phyloP scores from a whole-genome alignment of 257 asterid genomes.

The Coffea eugenioides region DNA sequence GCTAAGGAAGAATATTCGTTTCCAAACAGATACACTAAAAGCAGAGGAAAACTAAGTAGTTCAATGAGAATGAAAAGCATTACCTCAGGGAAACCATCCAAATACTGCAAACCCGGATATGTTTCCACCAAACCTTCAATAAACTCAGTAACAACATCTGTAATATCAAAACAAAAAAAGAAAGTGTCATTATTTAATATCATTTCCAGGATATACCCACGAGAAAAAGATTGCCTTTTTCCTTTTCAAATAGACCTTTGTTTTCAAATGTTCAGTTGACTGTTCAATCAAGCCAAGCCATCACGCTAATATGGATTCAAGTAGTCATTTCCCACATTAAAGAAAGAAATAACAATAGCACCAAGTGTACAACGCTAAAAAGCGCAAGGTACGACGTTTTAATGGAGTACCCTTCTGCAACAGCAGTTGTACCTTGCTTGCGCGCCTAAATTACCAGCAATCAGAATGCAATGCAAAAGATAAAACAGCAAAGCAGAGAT shows the following conservation, averaged over 20 bases:
- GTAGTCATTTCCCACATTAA: not conserved
- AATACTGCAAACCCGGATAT: slow-evolving; percentile 87
- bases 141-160: slow-evolving; percentile 96
- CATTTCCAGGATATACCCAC: not conserved
- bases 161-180: slow-evolving; percentile 16
- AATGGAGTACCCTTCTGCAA: not conserved
- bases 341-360: not conserved
- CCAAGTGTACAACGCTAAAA: not conserved
- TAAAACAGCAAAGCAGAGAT: not conserved
- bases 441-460: no score
- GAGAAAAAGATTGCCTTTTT: no score
- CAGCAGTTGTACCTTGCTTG: not conserved
- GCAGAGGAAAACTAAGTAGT: not conserved
- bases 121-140: slow-evolving; percentile 95
- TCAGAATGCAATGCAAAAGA: no score
- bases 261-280: not conserved
- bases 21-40: not conserved
- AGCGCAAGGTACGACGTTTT: not conserved
- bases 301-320: not conserved
- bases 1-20: not conserved
- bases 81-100: slow-evolving; percentile 96
- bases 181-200: not conserved
- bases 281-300: not conserved
- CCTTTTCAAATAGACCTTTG: not conserved
- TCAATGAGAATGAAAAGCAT: not conserved